Conservation (phyloP, 2,329 filamentous ascomycete genomes). For the Colletotrichum sp. region DNA sequence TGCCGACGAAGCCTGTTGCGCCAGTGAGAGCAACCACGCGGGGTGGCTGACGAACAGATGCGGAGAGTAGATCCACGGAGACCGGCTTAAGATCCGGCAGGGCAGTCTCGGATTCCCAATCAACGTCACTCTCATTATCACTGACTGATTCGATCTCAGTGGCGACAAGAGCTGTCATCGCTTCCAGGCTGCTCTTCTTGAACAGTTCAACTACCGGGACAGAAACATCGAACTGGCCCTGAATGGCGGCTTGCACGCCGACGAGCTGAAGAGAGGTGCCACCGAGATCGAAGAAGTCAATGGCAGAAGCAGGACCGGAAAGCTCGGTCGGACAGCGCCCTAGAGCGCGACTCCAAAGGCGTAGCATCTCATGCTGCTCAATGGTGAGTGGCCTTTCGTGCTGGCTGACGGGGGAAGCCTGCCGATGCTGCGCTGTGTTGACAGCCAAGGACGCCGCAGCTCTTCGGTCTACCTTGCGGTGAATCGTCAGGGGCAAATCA, state of each 20-base stretch:
- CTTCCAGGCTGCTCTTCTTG: not conserved
- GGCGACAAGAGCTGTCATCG: not conserved
- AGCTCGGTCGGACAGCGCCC: not conserved
- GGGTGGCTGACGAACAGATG: not conserved
- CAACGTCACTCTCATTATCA: not conserved
- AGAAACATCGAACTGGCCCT: not conserved
- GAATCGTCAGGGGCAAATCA: not conserved
- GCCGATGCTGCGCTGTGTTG: too few species aligned
- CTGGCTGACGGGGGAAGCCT: too few species aligned
- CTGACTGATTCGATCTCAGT: not conserved
- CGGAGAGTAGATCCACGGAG: not conserved
- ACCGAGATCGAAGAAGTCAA: not conserved
- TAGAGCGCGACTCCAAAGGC: not conserved
- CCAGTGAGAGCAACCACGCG: constrained; percentile 16
- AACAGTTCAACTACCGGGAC: not conserved
- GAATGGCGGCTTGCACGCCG: not conserved
- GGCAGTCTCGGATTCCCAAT: not conserved
- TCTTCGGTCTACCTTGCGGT: not conserved
- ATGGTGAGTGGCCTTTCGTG: not conserved
- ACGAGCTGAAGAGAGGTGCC: not conserved
- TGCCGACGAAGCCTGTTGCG: constrained; percentile 21
- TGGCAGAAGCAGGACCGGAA: not conserved
- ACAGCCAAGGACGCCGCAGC: not conserved
- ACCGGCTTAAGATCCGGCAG: not conserved
- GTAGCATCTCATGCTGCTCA: not conserved